Conservation (phyloP, 2,329 filamentous ascomycete genomes). For the Calonectria pseudoturangicola region DNA sequence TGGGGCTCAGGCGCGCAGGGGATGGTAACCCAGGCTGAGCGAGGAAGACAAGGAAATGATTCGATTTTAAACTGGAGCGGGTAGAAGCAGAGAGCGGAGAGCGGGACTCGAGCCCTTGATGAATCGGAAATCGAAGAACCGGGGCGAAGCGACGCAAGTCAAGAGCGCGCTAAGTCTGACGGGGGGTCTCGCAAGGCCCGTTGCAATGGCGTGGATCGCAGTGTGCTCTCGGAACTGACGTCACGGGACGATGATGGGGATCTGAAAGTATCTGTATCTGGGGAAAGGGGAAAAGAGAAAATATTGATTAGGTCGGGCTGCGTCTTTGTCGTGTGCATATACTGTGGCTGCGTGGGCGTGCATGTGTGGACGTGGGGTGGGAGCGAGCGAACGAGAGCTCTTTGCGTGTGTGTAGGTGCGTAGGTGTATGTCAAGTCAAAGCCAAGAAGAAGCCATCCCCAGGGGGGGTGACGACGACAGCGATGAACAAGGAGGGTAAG, state of each 20-base stretch:
- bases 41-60: constrained; percentile 12
- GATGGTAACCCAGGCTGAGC: background rate
- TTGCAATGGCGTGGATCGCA: constrained; percentile 40
- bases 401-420: background rate
- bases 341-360: constrained; percentile 7
- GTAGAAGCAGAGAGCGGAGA: constrained; percentile 12
- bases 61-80: constrained; percentile 22
- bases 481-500: background rate
- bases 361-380: constrained; percentile 14
- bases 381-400: background rate
- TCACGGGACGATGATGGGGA: constrained; percentile 36
- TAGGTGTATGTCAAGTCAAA: constrained; percentile 10
- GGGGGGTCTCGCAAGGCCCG: constrained; percentile 26
- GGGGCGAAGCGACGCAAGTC: constrained; percentile 24
- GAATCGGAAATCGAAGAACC: constrained; percentile 30
- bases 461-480: background rate
- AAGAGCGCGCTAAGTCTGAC: constrained; percentile 37
- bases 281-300: constrained; percentile 26
- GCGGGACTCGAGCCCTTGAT: constrained; percentile 26
- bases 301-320: constrained; percentile 7
- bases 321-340: constrained; percentile 5
- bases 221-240: constrained; percentile 35
- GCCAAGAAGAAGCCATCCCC: constrained; percentile 15
- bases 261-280: background rate
- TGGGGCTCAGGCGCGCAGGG: background rate